Base-by-base conservation (phyloP, 2,329 filamentous ascomycete species). In the Dactylella cylindrospora region DNA sequence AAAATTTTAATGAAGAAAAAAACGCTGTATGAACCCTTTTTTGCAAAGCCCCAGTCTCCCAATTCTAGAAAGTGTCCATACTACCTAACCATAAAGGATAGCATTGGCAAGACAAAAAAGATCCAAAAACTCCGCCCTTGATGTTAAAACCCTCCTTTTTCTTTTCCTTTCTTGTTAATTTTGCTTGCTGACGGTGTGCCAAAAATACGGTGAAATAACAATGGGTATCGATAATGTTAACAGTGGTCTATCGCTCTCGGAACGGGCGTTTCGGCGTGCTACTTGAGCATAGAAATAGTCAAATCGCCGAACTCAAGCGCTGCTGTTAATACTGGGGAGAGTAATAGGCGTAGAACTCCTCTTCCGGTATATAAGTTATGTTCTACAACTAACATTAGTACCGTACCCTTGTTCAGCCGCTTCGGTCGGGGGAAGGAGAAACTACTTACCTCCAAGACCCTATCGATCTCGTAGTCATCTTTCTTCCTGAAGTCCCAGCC, bases 401-500 rank as follows among this genome's bases (percentile, higher is more conserved):
- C 29, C 19, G n/a, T 25, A 28, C 31, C 7, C 3, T 10, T 23
- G 6, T 7, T 1, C 7, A 5, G 13, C 19, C n/a, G 10, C 5
- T 25, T 22, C 15, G 19, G 8, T 12, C 2, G 22, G 9, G 15
- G 19, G 15, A 6, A 23, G 10, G 8, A 22, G 12, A n/a, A 12
- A 32, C 3, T 2, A 50, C 57, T 38, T 39, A 62, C 57, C 17
- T 62, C 49, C n/a, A 62, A 29, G 22, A 62, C 57, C 5, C 40
- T 32, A 26, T 45, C 36, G n/a, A 25, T 46, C 25, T 62, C 57
- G 3, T 38, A 23, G 1, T 5, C 10, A 9, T 41, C 44, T 32
- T 62, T 62, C 23, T 49, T 29, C 31, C 57, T 40, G 22, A 62
- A 62, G 22, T 62, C 57, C 57, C 57, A 62, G 9, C 57, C 57